Conservation (phyloP, 73 alveolate species). For the Diophrys appendiculata region DNA sequence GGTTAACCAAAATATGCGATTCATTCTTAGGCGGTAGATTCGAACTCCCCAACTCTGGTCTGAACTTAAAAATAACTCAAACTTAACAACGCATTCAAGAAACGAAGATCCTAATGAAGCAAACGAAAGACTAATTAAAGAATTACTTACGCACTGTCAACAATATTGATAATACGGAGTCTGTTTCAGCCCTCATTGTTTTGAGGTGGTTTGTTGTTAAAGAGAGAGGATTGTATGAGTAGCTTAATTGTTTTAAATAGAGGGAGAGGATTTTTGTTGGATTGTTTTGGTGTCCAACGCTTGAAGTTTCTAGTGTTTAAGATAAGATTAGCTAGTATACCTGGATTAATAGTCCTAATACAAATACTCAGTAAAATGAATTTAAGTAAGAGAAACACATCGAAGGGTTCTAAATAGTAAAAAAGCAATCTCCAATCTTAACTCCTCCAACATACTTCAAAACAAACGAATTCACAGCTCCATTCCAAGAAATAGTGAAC, state of each 20-base stretch:
- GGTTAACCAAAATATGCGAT: constrained; percentile 69
- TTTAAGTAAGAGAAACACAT: constrained; percentile 48
- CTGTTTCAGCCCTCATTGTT: constrained; percentile 27
- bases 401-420: constrained; percentile 37
- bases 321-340: constrained; percentile 33
- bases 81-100: constrained; percentile 33
- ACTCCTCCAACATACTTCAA: constrained; percentile 93
- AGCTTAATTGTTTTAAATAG: constrained; percentile 56
- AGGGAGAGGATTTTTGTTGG: constrained; percentile 67
- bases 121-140: constrained; percentile 24
- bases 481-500: constrained; percentile 93
- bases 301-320: constrained; percentile 22
- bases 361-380: constrained; percentile 30
- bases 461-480: constrained; percentile 87
- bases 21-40: constrained; percentile 75
- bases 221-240: constrained; percentile 62
- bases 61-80: constrained; percentile 13
- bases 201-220: constrained; percentile 60
- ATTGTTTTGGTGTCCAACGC: constrained; percentile 78
- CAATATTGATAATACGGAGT: constrained; percentile 11
- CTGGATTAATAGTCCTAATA: not conserved
- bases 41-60: constrained; percentile 56
- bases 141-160: constrained; percentile 28
- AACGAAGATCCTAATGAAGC: constrained; percentile 24
- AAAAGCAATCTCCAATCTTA: constrained; percentile 18